phyloP scores from a whole-genome alignment of 2,329 filamentous ascomycete species.

The Hypoxylon sp. region DNA sequence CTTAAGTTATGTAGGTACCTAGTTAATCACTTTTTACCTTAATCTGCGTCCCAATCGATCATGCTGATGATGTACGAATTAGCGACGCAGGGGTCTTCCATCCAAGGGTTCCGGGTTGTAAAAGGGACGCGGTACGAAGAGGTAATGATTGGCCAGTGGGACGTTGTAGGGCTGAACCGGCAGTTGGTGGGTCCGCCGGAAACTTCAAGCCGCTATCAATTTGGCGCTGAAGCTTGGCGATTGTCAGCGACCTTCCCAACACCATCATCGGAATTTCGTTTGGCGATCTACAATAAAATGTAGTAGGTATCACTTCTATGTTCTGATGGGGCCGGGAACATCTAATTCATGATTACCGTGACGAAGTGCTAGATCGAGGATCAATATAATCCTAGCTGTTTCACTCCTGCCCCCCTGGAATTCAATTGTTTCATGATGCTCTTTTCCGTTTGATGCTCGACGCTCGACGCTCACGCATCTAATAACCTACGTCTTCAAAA shows the following conservation, averaged over 20 bases:
- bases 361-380: not conserved
- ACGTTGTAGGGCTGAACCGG: constrained; percentile 31
- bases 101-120: not conserved
- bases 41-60: not conserved
- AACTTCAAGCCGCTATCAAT: constrained; percentile 1
- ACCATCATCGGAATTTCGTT: constrained; percentile 23
- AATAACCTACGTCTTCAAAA: not conserved
- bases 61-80: not conserved
- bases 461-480: constrained; percentile 5
- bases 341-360: not conserved
- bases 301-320: not conserved
- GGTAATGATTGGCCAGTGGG: not conserved
- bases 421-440: constrained; percentile 24
- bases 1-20: too few relatives aligned
- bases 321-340: not conserved
- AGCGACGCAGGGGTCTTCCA: too few relatives aligned
- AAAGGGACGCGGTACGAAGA: not conserved
- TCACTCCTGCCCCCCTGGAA: constrained; percentile 6
- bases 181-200: too few relatives aligned
- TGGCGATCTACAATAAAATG: constrained; percentile 3
- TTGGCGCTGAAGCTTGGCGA: constrained; percentile 29
- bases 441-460: constrained; percentile 31
- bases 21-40: not conserved
- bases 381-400: constrained; percentile 7
- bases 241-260: constrained; percentile 11